Base-by-base conservation (phyloP, 2,329 filamentous ascomycete species). In the Hypoxylon sp. region DNA sequence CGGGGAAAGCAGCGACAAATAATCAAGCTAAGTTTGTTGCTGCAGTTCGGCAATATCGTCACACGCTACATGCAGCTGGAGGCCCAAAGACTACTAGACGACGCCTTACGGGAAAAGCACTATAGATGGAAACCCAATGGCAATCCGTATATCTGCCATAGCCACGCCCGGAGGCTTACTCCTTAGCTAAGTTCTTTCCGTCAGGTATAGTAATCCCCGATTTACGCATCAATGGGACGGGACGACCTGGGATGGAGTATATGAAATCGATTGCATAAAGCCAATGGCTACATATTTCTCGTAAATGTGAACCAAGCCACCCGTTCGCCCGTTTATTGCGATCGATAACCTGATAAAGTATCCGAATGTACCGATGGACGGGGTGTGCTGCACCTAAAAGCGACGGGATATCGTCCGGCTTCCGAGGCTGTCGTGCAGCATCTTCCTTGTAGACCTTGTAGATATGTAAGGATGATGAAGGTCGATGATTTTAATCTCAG, bases 371-470 rank as follows among this genome's bases (percentile, higher is more conserved):
- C 33, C 35, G 52, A 35, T 19, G 39, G 44, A 61, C 31, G 29
- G 52, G 10, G 51, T 46, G 37, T 53, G 57, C 46, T 35, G 57
- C 46, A 66, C 44, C 13, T 46, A 53, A 55, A 44, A 13, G 31
- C 46, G n/a, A 65, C 48, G 35, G 47, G 57, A 62, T 53, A 54
- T 57, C 31, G 33, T 53, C 47, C 39, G n/a, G 50, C n/a, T 59
- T 33, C 52, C 31, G 44, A 63, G 63, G 24, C 39, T 24, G 54
- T 17, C 24, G 44, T 56, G 48, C 35, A n/a, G 54, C 39, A 53
- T 33, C 22, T 64, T 24, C 26, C 24, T 29, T 39, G 33, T 54
- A 37, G n/a, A 4, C 13, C 24, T 29, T 29, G 33, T 54, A 37
- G n/a, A 4, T 17, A 8, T 42, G 22, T 26, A 51, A 39, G 19